These are phyloP conservation scores for Trichoderma citrinoviride DNA, from an alignment of 2,329 filamentous ascomycete genomes.

Conservation along the genomic window DNA sequence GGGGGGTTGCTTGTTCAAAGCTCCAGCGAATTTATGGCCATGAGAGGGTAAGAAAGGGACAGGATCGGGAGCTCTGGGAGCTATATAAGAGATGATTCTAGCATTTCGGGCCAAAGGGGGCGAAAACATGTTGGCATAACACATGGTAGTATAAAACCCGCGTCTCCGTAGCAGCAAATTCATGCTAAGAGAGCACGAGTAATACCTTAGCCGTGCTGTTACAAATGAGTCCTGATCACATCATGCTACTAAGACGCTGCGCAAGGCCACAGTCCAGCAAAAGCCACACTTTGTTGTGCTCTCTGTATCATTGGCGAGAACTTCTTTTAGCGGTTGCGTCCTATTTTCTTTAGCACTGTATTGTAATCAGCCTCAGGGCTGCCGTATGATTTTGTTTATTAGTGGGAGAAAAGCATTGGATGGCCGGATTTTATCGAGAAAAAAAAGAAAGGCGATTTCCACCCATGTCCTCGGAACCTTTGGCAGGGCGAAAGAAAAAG, in stretches of 20 bases:
- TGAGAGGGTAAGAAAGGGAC: not conserved
- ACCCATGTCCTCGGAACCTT: too few species aligned
- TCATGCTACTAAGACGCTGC: too few species aligned
- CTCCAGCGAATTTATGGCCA: not conserved
- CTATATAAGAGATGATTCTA: not conserved
- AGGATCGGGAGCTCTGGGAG: constrained; percentile 5
- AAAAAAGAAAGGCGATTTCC: not conserved
- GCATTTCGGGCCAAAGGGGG: constrained; percentile 12
- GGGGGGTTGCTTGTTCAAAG: constrained; percentile 27
- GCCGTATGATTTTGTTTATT: constrained; percentile 3
- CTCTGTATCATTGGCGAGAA: not conserved
- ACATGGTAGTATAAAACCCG: too few species aligned
- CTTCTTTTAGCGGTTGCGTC: too few species aligned
- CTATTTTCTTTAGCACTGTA: not conserved
- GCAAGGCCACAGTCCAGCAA: not conserved
- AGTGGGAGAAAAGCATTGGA: constrained; percentile 4
- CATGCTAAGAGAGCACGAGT: not conserved
- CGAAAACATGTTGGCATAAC: not conserved
- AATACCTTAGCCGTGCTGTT: not conserved
- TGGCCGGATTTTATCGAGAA: not conserved
- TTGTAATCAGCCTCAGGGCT: not conserved
- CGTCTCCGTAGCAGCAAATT: not conserved
- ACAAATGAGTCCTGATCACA: constrained; percentile 10
- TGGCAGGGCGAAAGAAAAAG: not conserved
- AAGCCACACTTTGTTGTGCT: constrained; percentile 5